Conservation (phyloP, 2,329 filamentous ascomycete species). For the Pseudogymnoascus verrucosus region DNA sequence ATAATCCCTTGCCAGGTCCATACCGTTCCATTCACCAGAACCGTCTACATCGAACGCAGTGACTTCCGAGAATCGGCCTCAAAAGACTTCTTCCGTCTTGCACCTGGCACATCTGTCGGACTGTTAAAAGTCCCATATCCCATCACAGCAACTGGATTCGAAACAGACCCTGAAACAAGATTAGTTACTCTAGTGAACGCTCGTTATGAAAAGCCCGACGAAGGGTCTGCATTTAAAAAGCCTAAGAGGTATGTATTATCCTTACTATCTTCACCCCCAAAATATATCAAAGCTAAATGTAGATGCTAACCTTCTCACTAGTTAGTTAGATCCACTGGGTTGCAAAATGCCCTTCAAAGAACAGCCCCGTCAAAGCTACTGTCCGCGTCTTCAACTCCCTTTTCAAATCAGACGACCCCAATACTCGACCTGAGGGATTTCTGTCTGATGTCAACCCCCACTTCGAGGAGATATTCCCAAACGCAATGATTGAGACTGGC, state of each 20-base stretch:
- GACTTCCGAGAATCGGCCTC: conserved; percentile 70
- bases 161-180: conserved; percentile 53
- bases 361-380: conserved; percentile 52
- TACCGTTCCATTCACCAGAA: conserved; percentile 59
- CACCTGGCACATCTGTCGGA: conserved; percentile 66
- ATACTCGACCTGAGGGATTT: conserved; percentile 69
- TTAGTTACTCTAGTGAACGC: conserved; percentile 59
- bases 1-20: conserved; percentile 38
- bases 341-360: conserved; percentile 55
- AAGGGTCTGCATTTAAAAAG: background rate
- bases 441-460: conserved; percentile 76
- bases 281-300: conserved; percentile 36
- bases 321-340: conserved; percentile 87
- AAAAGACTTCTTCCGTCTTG: conserved; percentile 69
- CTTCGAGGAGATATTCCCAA: conserved; percentile 68
- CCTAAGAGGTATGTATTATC: background rate
- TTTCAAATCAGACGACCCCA: conserved; percentile 81
- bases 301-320: conserved; percentile 66
- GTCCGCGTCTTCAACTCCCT: conserved; percentile 73
- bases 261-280: background rate
- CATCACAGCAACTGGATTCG: conserved; percentile 62
- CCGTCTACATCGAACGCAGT: conserved; percentile 74
- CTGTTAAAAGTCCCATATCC: conserved; percentile 63
- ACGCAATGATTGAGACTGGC: conserved; percentile 75
- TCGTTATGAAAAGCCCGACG: conserved; percentile 55